Percentiles rank a stretch among this genome's conserved stretches.
phyloP scores from a whole-genome alignment of 2,329 filamentous ascomycete genomes.

The Davidsoniella virescens region DNA sequence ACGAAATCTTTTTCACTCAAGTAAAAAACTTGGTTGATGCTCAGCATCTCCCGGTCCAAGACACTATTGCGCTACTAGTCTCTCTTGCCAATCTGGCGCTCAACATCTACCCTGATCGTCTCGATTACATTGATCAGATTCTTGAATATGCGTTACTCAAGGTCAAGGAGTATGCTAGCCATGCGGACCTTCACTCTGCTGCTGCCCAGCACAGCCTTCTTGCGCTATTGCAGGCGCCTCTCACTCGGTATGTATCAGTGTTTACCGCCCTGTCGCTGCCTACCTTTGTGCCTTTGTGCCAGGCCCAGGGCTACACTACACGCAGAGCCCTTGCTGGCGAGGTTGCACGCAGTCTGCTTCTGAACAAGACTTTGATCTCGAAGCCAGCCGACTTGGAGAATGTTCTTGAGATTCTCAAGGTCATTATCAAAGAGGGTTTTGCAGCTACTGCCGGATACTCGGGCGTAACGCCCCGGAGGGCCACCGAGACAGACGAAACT shows the following conservation, averaged over 20 bases:
- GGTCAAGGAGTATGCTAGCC: conserved; percentile 77
- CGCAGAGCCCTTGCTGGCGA: conserved; percentile 81
- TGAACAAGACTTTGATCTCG: conserved; percentile 64
- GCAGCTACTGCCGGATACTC: conserved; percentile 74
- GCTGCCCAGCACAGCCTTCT: conserved; percentile 79
- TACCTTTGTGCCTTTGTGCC: conserved; percentile 76
- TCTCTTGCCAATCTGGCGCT: conserved; percentile 85
- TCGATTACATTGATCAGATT: conserved; percentile 93
- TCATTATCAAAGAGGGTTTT: conserved; percentile 83
- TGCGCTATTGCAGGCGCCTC: conserved; percentile 74
- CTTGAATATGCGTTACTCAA: conserved; percentile 77
- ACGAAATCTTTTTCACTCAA: conserved; percentile 94
- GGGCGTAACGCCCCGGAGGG: conserved; percentile 59
- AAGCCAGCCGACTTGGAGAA: conserved; percentile 70
- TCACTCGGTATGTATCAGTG: conserved; percentile 79
- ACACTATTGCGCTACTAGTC: conserved; percentile 86
- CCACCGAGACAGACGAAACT: conserved; percentile 82
- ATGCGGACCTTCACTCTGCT: conserved; percentile 82
- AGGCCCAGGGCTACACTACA: conserved; percentile 85
- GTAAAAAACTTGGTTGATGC: conserved; percentile 86
- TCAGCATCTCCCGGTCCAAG: conserved; percentile 80
- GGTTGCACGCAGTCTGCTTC: conserved; percentile 66
- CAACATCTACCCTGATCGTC: conserved; percentile 81
- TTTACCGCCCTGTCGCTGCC: conserved; percentile 93
- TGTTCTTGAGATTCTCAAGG: conserved; percentile 72